These are phyloP conservation scores for Taphrina wiesneri DNA, from an alignment of 1,139 yeast genomes.

Conservation along the genomic window DNA sequence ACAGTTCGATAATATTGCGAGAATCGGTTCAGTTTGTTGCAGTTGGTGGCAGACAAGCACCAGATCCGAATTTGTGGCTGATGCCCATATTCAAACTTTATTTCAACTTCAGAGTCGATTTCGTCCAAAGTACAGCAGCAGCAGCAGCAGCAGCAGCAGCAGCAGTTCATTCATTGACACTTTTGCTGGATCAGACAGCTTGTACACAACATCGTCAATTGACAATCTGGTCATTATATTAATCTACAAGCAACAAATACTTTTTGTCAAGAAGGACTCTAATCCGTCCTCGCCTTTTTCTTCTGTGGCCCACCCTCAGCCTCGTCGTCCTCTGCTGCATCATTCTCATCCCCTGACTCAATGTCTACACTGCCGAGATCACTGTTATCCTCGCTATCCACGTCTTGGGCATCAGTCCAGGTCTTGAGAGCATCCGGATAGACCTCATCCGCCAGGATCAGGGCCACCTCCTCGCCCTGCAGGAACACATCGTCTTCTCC, in stretches of 20 bases:
- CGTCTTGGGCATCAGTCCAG: constrained; percentile 42
- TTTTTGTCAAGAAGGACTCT: background rate
- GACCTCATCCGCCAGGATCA: constrained; percentile 47
- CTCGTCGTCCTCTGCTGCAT: constrained; percentile 40
- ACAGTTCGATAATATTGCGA: too few relatives aligned
- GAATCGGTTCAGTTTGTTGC: background rate
- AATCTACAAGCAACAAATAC: too few relatives aligned
- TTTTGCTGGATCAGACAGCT: too few relatives aligned
- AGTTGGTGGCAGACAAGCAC: background rate
- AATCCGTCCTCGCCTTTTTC: constrained; percentile 37
- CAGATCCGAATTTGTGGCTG: background rate
- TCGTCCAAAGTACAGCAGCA: too few relatives aligned
- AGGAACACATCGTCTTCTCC: constrained; percentile 45
- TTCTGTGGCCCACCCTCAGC: constrained; percentile 42
- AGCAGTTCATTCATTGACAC: too few relatives aligned
- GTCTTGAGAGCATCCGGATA: constrained; percentile 49
- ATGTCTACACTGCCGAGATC: constrained; percentile 39
- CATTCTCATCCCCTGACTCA: constrained; percentile 40
- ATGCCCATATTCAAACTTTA: too few relatives aligned
- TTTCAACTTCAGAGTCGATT: too few relatives aligned
- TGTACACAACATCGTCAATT: too few relatives aligned
- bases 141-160: too few relatives aligned
- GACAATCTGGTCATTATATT: too few relatives aligned
- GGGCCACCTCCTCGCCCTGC: constrained; percentile 47
- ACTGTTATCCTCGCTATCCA: constrained; percentile 42